A percentile compares a stretch with the other conserved stretches of the same genome.
Conservation (phyloP, 768 basidiomycete genomes). For the Floccularia luteovirens region DNA sequence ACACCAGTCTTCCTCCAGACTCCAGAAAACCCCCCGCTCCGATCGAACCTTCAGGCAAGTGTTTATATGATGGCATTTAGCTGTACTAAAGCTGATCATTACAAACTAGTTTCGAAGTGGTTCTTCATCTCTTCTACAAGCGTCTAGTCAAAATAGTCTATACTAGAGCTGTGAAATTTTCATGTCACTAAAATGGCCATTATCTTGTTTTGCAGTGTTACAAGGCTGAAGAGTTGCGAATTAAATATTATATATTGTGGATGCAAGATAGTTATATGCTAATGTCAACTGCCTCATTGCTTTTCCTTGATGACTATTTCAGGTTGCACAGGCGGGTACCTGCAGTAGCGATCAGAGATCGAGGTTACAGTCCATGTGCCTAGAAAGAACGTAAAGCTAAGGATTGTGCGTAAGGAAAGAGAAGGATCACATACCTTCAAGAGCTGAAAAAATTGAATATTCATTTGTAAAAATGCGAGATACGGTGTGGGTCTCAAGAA, state of each 20-base stretch:
- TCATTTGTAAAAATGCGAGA: conserved; percentile 65
- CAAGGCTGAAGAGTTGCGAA: too few relatives aligned
- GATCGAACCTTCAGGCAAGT: conserved; percentile 84
- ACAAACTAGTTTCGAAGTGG: conserved; percentile 72
- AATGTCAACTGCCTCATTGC: conserved; percentile 11
- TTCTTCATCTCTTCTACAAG: conserved; percentile 91
- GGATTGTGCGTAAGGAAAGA: neutral
- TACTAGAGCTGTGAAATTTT: too few relatives aligned
- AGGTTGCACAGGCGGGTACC: conserved; percentile 72
- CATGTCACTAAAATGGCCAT: too few relatives aligned
- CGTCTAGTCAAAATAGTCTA: conserved; percentile 39
- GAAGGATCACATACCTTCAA: conserved; percentile 57
- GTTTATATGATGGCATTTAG: neutral
- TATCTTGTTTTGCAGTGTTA: too few relatives aligned
- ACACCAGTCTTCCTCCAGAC: conserved; percentile 64
- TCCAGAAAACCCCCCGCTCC: conserved; percentile 81
- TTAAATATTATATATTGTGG: too few relatives aligned
- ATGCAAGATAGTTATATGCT: neutral
- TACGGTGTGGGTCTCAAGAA: conserved; percentile 90
- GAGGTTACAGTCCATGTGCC: conserved; percentile 92
- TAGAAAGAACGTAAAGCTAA: conserved; percentile 18
- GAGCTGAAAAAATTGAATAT: conserved; percentile 88
- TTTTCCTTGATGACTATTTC: conserved; percentile 33
- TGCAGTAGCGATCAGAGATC: conserved; percentile 84
- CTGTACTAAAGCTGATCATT: conserved; percentile 5